These are phyloP conservation scores for Sarocladium kiliense DNA, from an alignment of 2,329 filamentous ascomycete genomes.

Conservation along the genomic window DNA sequence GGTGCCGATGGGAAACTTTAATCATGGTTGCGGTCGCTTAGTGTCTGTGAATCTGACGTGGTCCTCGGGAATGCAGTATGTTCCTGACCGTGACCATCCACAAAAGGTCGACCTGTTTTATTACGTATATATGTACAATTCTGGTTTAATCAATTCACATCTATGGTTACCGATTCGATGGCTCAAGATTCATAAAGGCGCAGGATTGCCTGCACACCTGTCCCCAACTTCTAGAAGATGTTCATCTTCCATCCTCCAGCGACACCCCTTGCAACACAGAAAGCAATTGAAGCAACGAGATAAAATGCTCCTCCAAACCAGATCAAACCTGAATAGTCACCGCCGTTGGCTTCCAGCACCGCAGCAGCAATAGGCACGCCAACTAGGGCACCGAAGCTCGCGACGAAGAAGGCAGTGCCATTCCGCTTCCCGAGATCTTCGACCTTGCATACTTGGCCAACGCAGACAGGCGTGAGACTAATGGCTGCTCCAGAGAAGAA, in stretches of 20 bases:
- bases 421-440: constrained; percentile 66
- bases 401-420: constrained; percentile 64
- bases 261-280: constrained; percentile 8
- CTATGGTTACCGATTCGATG: background rate
- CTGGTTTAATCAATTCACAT: background rate
- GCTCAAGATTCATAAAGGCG: background rate
- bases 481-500: constrained; percentile 68
- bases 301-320: too few relatives aligned
- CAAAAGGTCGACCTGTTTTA: too few relatives aligned
- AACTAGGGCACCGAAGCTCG: constrained; percentile 53
- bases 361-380: constrained; percentile 55
- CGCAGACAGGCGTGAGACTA: constrained; percentile 64
- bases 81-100: too few relatives aligned
- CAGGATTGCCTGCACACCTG: background rate
- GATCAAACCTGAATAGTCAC: too few relatives aligned
- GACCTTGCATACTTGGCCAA: constrained; percentile 64
- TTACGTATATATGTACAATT: too few relatives aligned
- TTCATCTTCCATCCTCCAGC: constrained; percentile 7
- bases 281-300: too few relatives aligned
- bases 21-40: too few relatives aligned
- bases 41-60: too few relatives aligned
- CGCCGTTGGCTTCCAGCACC: constrained; percentile 39
- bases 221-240: too few relatives aligned
- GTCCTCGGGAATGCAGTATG: too few relatives aligned
- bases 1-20: too few relatives aligned